Evolutionary conservation across 345 rosid genomes (phyloP), one percentile per base, ranked within the genome.

Genomic region (Brassica carinata): DNA sequence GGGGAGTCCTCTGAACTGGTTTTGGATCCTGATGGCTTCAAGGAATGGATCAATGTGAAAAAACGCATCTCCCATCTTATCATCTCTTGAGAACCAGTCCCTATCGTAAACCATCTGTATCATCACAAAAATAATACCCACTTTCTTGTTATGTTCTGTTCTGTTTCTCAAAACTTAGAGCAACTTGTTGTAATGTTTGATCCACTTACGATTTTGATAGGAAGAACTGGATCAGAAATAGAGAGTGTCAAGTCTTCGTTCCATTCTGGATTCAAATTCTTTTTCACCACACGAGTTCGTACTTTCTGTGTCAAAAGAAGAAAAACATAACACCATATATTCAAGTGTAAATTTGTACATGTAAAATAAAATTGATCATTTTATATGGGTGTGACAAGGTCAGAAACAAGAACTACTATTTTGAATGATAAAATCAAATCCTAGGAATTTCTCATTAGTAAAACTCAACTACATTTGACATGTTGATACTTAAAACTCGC

Each of bases 41-140:
- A 89, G 18, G 48, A 83, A 87, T 0, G 89, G 82, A 23, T 70
- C 80, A 43, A 92, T 81, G 27, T 84, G 80, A 66, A 94, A 84
- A 75, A 91, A 85, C 1, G 97, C 97, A 14, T 91, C 92, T 64
- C 97, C 97, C 98, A 92, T 92, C 79, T 86, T 88, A 84, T 94
- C 98, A 64, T 92, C 98, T 23, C 75, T 82, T 64, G 87, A 86
- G 83, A 92, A 90, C 27, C 76, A 79, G 76, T 90, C 97, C 74
- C 80, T 84, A 74, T 94, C 97, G 33, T 91, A 92, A n/a, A 92
- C 95, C 23, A 67, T 58, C 94, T 92, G 87, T 71, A 33, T 45
- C 17, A 34, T 34, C 33, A 33, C 7, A 55, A 0, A 29, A n/a
- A 61, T 1, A 64, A 9, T 5, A 48, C 3, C 3, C 43, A 51